Conservation (phyloP, 2,329 filamentous ascomycete species). For the Shiraia sp. region DNA sequence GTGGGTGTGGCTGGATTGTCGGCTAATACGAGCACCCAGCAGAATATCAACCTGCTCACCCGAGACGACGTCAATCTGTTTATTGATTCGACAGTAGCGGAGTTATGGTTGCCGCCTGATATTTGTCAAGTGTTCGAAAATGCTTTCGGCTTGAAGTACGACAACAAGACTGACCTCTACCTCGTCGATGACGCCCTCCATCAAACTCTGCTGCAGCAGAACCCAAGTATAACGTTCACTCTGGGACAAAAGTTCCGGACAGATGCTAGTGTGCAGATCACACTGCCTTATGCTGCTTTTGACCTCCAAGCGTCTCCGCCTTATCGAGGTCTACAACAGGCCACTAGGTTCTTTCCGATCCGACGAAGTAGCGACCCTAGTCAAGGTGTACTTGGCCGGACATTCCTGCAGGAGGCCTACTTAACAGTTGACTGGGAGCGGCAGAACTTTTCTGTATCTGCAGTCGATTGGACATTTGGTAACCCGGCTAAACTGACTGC, state of each 20-base stretch:
- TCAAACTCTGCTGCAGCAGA: conserved; percentile 51
- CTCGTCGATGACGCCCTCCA: conserved; percentile 62
- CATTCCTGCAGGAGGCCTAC: conserved; percentile 71
- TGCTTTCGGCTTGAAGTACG: conserved; percentile 67
- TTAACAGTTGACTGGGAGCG: conserved; percentile 55
- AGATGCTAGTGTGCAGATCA: conserved; percentile 48
- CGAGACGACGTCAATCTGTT: conserved; percentile 46
- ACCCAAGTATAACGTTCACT: conserved; percentile 51
- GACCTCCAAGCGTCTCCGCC: conserved; percentile 51
- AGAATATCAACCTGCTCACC: conserved; percentile 43
- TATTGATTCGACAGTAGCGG: conserved; percentile 55
- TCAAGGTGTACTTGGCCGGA: conserved; percentile 66
- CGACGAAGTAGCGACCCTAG: conserved; percentile 58
- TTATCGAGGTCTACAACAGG: conserved; percentile 61
- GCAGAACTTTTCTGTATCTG: conserved; percentile 52
- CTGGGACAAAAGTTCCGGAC: conserved; percentile 44
- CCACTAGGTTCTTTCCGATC: conserved; percentile 69
- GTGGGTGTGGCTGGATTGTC: conserved; percentile 56
- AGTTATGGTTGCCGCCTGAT: conserved; percentile 53
- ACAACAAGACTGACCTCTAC: conserved; percentile 67
- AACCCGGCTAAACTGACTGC: conserved; percentile 31
- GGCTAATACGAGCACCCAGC: conserved; percentile 29
- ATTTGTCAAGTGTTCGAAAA: conserved; percentile 68
- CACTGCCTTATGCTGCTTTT: conserved; percentile 55
- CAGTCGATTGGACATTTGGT: conserved; percentile 39